Conservation (phyloP, 2,329 filamentous ascomycete genomes). For the Claviceps sp. region DNA sequence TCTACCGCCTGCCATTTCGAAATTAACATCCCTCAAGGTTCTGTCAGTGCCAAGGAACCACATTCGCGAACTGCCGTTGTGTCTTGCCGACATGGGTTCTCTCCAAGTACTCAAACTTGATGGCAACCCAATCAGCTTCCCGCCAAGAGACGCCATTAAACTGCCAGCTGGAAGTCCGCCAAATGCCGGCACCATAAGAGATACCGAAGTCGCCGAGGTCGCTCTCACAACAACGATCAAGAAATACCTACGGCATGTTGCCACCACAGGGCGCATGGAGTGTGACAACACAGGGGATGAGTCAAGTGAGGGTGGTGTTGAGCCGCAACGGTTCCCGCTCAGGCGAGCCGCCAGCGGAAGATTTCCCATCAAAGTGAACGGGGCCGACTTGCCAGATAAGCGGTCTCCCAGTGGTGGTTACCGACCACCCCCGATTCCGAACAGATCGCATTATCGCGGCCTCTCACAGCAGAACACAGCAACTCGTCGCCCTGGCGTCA, state of each 20-base stretch:
- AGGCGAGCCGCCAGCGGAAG: slow-evolving; percentile 51
- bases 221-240: slow-evolving; percentile 48
- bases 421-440: slow-evolving; percentile 64
- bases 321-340: slow-evolving; percentile 60
- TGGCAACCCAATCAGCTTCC: slow-evolving; percentile 74
- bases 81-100: slow-evolving; percentile 79
- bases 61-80: slow-evolving; percentile 71
- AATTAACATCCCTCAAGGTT: slow-evolving; percentile 75
- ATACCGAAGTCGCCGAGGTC: slow-evolving; percentile 51
- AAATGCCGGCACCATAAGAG: slow-evolving; percentile 37
- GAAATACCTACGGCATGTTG: slow-evolving; percentile 42
- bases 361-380: slow-evolving; percentile 60
- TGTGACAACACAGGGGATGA: slow-evolving; percentile 45
- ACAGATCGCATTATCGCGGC: slow-evolving; percentile 62
- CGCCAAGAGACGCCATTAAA: slow-evolving; percentile 56
- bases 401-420: slow-evolving; percentile 50
- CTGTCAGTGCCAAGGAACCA: slow-evolving; percentile 78
- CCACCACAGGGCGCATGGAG: slow-evolving; percentile 37
- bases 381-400: slow-evolving; percentile 52
- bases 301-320: slow-evolving; percentile 54
- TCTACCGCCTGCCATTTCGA: slow-evolving; percentile 67
- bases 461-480: slow-evolving; percentile 54
- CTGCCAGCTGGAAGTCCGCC: slow-evolving; percentile 41
- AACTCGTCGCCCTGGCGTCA: slow-evolving; percentile 57
- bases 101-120: slow-evolving; percentile 82